Conservation (phyloP, 352 stramenopile genomes). For the Phytophthora fragariae region DNA sequence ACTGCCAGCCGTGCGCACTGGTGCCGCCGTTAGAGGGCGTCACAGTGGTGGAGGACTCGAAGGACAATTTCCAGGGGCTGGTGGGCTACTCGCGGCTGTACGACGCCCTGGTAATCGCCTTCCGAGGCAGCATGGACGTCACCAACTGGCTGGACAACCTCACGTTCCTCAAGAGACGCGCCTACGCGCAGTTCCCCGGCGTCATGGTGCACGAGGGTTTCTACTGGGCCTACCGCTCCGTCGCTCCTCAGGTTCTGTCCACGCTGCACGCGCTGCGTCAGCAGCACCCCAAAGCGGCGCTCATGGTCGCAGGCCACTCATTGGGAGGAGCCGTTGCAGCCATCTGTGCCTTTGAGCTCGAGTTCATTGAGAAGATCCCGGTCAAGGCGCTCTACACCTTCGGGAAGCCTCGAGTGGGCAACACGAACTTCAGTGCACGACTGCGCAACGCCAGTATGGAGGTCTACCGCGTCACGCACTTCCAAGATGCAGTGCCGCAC, state of each 20-base stretch:
- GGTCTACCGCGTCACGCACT: slow-evolving; percentile 83
- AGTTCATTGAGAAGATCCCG: slow-evolving; percentile 63
- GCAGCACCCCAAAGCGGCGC: slow-evolving; percentile 48
- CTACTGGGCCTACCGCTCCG: slow-evolving; percentile 81
- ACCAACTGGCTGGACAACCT: slow-evolving; percentile 89
- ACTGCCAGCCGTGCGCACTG: slow-evolving; percentile 72
- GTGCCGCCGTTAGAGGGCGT: slow-evolving; percentile 58
- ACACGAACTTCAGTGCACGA: slow-evolving; percentile 63
- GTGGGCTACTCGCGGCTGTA: slow-evolving; percentile 71
- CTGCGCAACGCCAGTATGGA: slow-evolving; percentile 64
- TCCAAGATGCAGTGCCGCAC: slow-evolving; percentile 79
- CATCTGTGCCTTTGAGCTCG: slow-evolving; percentile 80
- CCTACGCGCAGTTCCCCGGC: slow-evolving; percentile 65
- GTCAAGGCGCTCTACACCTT: slow-evolving; percentile 77
- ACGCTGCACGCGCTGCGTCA: slow-evolving; percentile 42
- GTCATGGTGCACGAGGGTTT: slow-evolving; percentile 82
- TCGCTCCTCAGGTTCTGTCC: slow-evolving; percentile 57
- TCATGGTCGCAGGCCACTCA: slow-evolving; percentile 81
- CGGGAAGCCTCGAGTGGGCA: slow-evolving; percentile 80
- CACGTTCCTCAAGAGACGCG: slow-evolving; percentile 78
- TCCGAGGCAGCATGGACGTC: slow-evolving; percentile 86
- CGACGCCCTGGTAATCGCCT: slow-evolving; percentile 72
- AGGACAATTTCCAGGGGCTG: slow-evolving; percentile 82
- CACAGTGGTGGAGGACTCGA: slow-evolving; percentile 69
- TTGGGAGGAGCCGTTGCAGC: slow-evolving; percentile 74